Base-by-base conservation (phyloP, 371 early-diverging fungal species). In the Lichtheimia ramosa region DNA sequence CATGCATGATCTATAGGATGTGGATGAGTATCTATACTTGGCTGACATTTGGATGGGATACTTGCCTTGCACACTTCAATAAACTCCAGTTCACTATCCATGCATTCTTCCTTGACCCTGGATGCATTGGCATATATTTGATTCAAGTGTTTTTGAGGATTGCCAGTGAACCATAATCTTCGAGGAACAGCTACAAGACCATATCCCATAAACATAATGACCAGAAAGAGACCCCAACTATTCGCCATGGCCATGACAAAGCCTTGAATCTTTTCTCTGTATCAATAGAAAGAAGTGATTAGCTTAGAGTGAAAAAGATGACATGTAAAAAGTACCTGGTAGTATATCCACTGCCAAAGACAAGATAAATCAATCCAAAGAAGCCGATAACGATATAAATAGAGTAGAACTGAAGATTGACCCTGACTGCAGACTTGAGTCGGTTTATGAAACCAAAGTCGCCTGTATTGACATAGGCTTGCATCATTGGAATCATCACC, bases 191-290 rank as follows among this genome's bases (percentile, higher is more conserved):
- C 88, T 0, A 97, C 95, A 49, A 96, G 77, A 3, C 97, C 97
- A 73, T 94, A 91, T 2, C 96, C 95, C 88, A 97, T 88, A 70
- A 96, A 89, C 1, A 92, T 71, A 50, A 94, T 89, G 10, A 91
- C 88, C 16, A 95, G 83, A 14, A 94, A 74, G 39, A 97, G 74
- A 53, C 97, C 97, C 91, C 93, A 96, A 58, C 92, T 93, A 70
- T 96, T 96, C 27, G 94, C 91, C 54, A 89, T 85, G 0, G 96
- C 96, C 92, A 97, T 97, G 18, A 93, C 82, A 56, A 92, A 87
- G 10, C 88, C 90, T 39, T 88, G 77, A 40, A 97, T 75, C 21
- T 82, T 82, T 21, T 85, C 79, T 51, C 92, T 87, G 55, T 52
- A 40, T 16, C 24, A 14, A 10, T 43, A 10, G n/a, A n/a, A 21